Base-by-base conservation (phyloP, 1,284 basidiomycete species). In the Trichosporon coremiiforme region DNA sequence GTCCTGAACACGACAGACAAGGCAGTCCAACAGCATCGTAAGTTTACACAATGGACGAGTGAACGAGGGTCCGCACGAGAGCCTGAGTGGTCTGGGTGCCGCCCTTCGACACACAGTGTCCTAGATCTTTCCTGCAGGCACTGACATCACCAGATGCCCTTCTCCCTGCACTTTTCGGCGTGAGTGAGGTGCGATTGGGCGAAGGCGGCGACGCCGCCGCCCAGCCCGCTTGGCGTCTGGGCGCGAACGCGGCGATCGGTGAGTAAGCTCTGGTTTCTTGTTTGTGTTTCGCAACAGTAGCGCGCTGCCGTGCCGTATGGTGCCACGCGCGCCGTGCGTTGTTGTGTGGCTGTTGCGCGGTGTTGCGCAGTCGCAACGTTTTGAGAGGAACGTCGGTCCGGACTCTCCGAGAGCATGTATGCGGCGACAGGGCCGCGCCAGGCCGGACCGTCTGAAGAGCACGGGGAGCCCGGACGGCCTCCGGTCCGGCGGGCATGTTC, bases 121-220 rank as follows among this genome's bases (percentile, higher is more conserved):
- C 41, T 45, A n/a, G 41, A 45, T 17, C 17, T 5, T 4, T 45
- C 41, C 20, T 35, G 45, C 17, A n/a, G 57, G 22, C 33, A 25
- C 35, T 22, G 45, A 35, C 25, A 53, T 47, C 45, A 36, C 62
- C 25, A 93, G 91, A 86, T 74, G 76, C 82, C 10, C 86, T 89
- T 69, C 83, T 94, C 35, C 89, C 89, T 75, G 89, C 88, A 0
- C 84, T 94, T 2, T 91, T 93, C 79, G 91, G 93, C 68, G 90
- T 92, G 2, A 94, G 93, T 0, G 85, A 90, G 65, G 90, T 87
- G 17, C 82, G 79, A 13, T 71, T 91, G 15, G 79, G 79, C 0
- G 84, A 87, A 69, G 82, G 20, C 13, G 22, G 15, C 47, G 36
- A 41, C 64, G 15, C 41, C 67, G 9, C 12, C 47, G 22, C 8